Evolutionary conservation across 441 rosid genomes (phyloP).

Genomic region (Populus hybrid): DNA sequence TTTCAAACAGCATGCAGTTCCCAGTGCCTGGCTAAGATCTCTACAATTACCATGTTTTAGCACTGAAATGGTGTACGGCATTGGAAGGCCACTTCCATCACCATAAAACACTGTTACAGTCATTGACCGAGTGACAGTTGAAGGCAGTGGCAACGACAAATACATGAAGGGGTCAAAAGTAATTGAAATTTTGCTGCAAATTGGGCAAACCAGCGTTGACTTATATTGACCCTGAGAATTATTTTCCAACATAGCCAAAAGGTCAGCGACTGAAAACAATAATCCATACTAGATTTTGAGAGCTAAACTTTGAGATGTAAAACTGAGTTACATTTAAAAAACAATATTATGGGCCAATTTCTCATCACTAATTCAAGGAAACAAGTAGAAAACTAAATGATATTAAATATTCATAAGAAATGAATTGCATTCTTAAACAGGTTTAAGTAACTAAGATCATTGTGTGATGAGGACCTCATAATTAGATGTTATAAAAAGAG

Average conservation of each 20-base stretch:
- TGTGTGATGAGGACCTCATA: background rate
- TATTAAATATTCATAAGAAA: background rate
- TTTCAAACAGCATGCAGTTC: conserved; percentile 48
- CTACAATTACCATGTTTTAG: conserved; percentile 53
- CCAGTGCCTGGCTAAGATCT: conserved; percentile 55
- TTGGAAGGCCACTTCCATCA: conserved; percentile 50
- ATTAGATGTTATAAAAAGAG: background rate
- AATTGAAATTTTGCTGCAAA: conserved; percentile 62
- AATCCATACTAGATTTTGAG: background rate
- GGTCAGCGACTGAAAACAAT: background rate
- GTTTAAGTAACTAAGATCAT: background rate
- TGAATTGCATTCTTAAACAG: background rate
- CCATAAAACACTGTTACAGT: conserved; percentile 58
- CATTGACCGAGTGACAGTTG: conserved; percentile 61
- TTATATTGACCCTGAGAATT: conserved; percentile 64
- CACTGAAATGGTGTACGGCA: conserved; percentile 51
- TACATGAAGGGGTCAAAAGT: conserved; percentile 86
- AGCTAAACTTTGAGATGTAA: background rate
- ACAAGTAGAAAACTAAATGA: background rate
- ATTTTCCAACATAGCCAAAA: conserved; percentile 17
- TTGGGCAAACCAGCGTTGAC: conserved; percentile 69
- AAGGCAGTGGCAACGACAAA: conserved; percentile 65
- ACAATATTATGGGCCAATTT: background rate
- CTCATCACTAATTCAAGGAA: background rate
- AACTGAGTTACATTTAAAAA: background rate